Evolutionary conservation across 257 asterid species (phyloP).

Genomic region (Nicotiana otophora): DNA sequence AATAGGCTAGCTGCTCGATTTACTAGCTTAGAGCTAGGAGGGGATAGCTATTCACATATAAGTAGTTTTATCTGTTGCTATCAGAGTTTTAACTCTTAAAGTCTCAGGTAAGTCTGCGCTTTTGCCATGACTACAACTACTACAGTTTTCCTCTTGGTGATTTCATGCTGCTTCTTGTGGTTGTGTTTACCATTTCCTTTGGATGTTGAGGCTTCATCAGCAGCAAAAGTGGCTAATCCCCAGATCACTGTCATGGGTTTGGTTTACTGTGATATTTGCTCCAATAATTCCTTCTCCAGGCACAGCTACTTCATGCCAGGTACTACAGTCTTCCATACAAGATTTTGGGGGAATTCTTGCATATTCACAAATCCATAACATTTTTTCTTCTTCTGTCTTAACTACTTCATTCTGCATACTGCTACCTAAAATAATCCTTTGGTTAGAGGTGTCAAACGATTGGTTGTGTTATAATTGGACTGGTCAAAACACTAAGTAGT

Average conservation of each 20-base stretch:
- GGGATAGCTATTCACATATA: background rate
- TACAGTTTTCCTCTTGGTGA: slow-evolving; percentile 16
- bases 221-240: slow-evolving; percentile 36
- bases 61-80: background rate
- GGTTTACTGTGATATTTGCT: slow-evolving; percentile 92
- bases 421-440: background rate
- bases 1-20: background rate
- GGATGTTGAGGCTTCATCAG: slow-evolving; percentile 27
- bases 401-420: background rate
- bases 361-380: background rate
- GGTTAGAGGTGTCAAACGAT: background rate
- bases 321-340: slow-evolving; percentile 3
- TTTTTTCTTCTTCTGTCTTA: background rate
- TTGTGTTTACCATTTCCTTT: slow-evolving; percentile 23
- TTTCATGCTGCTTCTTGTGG: slow-evolving; percentile 31
- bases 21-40: too few relatives aligned
- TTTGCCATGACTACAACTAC: slow-evolving; percentile 23
- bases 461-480: background rate
- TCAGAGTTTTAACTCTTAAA: background rate
- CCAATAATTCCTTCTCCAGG: slow-evolving; percentile 80
- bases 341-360: background rate
- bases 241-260: slow-evolving; percentile 94
- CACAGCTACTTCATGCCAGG: slow-evolving; percentile 97
- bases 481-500: background rate
- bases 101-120: background rate